phyloP scores from a whole-genome alignment of 805 yeast species.

The Kregervanrija pseudodelftensis region DNA sequence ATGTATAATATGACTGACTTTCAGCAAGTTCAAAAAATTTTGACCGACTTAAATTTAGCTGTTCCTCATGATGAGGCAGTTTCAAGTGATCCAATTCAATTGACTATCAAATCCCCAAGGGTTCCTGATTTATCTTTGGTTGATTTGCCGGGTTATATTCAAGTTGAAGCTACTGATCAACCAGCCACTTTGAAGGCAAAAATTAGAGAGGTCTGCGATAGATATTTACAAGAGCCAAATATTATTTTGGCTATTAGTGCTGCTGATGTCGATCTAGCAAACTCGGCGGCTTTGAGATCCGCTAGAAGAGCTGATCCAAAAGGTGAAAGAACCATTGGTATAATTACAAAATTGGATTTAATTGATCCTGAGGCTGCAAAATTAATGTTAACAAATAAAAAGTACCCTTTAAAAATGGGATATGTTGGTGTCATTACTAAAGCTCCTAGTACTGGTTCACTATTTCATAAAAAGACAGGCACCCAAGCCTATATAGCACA shows the following conservation, averaged over 20 bases:
- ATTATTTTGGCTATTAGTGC: conserved; percentile 93
- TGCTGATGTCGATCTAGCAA: conserved; percentile 96
- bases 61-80: conserved; percentile 83
- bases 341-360: conserved; percentile 86
- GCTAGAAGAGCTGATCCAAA: conserved; percentile 84
- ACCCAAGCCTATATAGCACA: conserved; percentile 61
- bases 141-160: conserved; percentile 96
- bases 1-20: conserved; percentile 81
- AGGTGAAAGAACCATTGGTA: conserved; percentile 96
- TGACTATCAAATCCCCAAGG: conserved; percentile 80
- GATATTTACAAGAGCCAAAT: conserved; percentile 84
- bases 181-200: conserved; percentile 76
- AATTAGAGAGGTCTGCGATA: conserved; percentile 74
- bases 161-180: conserved; percentile 94
- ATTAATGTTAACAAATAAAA: conserved; percentile 60
- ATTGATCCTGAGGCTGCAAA: conserved; percentile 74
- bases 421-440: conserved; percentile 97
- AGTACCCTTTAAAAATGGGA: conserved; percentile 91
- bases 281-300: conserved; percentile 89
- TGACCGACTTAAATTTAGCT: conserved; percentile 84
- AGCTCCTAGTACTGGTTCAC: conserved; percentile 38
- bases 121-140: conserved; percentile 92
- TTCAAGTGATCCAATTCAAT: conserved; percentile 88
- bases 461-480: conserved; percentile 50
- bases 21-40: conserved; percentile 77